Percentiles rank a stretch among this genome's conserved stretches.
Evolutionary conservation across 208 protist genomes (phyloP).

Genomic region (Wallacemonas rigidus): DNA sequence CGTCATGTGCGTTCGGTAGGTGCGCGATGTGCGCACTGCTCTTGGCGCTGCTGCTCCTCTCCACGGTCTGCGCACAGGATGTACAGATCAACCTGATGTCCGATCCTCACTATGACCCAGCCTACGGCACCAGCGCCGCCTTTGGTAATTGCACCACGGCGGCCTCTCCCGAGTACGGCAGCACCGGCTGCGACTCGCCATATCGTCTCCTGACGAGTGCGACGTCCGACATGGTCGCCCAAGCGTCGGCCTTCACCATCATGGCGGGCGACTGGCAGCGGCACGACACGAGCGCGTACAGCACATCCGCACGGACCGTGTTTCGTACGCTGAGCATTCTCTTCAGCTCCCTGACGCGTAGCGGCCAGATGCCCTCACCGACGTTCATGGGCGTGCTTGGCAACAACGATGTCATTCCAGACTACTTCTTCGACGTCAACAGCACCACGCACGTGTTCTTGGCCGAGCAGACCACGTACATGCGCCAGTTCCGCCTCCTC

Average conservation of each 20-base stretch:
- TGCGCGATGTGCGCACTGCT: not conserved
- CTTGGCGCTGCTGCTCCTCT: not conserved
- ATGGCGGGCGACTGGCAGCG: slow-evolving; percentile 38
- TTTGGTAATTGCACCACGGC: slow-evolving; percentile 12
- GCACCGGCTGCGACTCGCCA: slow-evolving; percentile 34
- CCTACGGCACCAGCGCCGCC: slow-evolving; percentile 28
- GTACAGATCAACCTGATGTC: slow-evolving; percentile 29
- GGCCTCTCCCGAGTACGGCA: slow-evolving; percentile 17
- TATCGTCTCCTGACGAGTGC: slow-evolving; percentile 23
- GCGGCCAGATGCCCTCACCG: not conserved
- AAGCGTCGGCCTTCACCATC: slow-evolving; percentile 22
- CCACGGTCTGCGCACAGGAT: not conserved
- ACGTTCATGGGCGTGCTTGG: slow-evolving; percentile 31
- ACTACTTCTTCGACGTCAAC: slow-evolving; percentile 40
- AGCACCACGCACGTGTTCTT: slow-evolving; percentile 17
- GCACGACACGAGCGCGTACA: slow-evolving; percentile 23
- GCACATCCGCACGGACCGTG: slow-evolving; percentile 11
- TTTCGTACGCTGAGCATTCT: slow-evolving; percentile 28
- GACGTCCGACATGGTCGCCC: slow-evolving; percentile 20
- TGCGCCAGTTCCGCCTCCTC: slow-evolving; percentile 27
- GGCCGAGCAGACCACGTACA: slow-evolving; percentile 9
- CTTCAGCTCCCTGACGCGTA: slow-evolving; percentile 3
- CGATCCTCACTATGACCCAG: slow-evolving; percentile 40
- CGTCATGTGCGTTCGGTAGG: too few relatives aligned
- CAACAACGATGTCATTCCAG: slow-evolving; percentile 49